Conservation (phyloP, 2,329 filamentous ascomycete genomes). For the Cladosporium sp. region DNA sequence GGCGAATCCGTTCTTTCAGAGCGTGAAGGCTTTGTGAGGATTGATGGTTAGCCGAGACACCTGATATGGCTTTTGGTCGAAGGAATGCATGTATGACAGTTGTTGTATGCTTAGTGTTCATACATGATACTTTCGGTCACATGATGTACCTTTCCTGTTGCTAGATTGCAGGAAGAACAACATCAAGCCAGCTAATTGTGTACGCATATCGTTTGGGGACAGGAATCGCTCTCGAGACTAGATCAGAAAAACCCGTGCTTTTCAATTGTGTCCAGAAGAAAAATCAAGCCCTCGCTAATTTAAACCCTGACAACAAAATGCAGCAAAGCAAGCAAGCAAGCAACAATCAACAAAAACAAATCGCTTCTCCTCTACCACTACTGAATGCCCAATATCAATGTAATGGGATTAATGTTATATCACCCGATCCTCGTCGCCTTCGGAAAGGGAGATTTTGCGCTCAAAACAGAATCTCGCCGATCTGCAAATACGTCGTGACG, state of each 20-base stretch:
- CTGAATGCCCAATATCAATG: not conserved
- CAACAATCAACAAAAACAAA: not conserved
- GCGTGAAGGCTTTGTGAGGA: conserved; percentile 47
- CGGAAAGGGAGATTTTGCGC: not conserved
- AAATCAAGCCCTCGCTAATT: conserved; percentile 10
- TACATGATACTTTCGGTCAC: not conserved
- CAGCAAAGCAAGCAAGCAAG: conserved; percentile 1
- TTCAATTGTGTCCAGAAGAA: not conserved
- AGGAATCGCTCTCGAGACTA: not conserved
- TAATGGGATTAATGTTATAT: not conserved
- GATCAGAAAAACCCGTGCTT: not conserved
- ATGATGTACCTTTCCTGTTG: not conserved
- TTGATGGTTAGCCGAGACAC: not conserved
- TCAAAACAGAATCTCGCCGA: not conserved
- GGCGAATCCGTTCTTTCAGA: conserved; percentile 67
- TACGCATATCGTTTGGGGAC: not conserved
- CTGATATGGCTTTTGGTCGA: not conserved
- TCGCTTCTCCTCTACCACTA: not conserved
- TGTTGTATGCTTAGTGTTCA: not conserved
- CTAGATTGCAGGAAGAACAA: not conserved
- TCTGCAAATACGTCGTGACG: not conserved
- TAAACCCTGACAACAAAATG: conserved; percentile 16
- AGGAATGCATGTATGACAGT: not conserved
- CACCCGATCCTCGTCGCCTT: not conserved
- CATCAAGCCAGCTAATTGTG: not conserved